Base-by-base conservation (phyloP, 148 eudicot genomes). In the Fagopyrum tataricum region DNA sequence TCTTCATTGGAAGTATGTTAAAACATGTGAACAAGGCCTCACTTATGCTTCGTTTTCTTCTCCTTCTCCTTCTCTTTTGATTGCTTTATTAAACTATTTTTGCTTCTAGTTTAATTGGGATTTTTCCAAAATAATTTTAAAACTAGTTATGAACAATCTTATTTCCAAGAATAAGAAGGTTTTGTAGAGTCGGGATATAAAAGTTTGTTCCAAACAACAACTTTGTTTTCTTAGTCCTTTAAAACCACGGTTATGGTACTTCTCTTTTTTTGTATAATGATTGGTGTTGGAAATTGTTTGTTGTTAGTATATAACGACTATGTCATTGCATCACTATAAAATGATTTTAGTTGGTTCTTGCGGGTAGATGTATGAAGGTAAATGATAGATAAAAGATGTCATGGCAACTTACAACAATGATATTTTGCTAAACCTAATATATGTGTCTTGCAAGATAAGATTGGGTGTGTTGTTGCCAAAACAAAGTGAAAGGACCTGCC, bases 391-490 rank as follows among this genome's bases (percentile, higher is more conserved):
- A 7, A 75, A 76, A 64, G 91, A 92, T 77, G 96, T 96, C 49
- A 79, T 92, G 77, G 81, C 86, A 44, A 78, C 96, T 58, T 89
- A 86, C 75, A 84, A 81, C 11, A 92, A 86, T 78, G 93, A 92
- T 73, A 73, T 88, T 74, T 70, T 92, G 20, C 59, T 88, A 70
- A 92, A 88, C 73, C 96, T 96, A 3, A 76, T 74, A 68, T 80
- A 84, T 71, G 96, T 96, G 18, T 94, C 97, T 42, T 87, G 91
- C 85, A 96, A 90, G 85, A 85, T 96, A 78, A 67, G 81, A 69
- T 77, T 96, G 2, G 94, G 91, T 39, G 76, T 90, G 24, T 71
- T 85, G 24, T 68, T 96, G 77, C 81, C 87, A 23, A 90, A 92
- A 59, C 81, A 85, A 83, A 96, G 92, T 78, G 47, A 86, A 31